Conservation (phyloP, 208 protist species). For the Wallacemonas sp. region DNA sequence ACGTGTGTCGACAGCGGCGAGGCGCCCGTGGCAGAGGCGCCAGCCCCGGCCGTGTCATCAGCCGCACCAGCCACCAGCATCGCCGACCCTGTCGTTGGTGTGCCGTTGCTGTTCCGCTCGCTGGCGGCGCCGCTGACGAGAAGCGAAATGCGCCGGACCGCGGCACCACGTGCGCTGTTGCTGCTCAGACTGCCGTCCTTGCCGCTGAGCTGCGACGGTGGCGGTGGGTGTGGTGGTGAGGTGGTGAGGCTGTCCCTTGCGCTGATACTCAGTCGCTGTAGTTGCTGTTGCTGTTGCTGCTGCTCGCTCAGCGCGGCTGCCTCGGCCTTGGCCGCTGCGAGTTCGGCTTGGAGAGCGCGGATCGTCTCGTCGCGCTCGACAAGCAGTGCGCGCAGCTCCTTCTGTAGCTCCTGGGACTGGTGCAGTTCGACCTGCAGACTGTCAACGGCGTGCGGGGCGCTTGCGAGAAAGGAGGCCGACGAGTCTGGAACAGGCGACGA, state of each 20-base stretch:
- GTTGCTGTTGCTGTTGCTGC: neutral
- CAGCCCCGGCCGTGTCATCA: neutral
- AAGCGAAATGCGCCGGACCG: too few relatives aligned
- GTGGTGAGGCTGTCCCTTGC: neutral
- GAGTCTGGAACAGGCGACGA: neutral
- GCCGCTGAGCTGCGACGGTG: neutral
- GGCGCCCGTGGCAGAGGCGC: neutral
- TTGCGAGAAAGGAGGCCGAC: neutral
- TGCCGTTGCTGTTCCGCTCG: too few relatives aligned
- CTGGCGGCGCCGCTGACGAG: too few relatives aligned
- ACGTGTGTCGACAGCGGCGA: neutral
- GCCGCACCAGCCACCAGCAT: too few relatives aligned
- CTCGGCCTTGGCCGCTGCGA: neutral
- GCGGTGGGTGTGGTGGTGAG: neutral
- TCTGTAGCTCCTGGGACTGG: constrained; percentile 1
- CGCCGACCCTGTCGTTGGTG: too few relatives aligned
- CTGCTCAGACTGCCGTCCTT: neutral
- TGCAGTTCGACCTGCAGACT: neutral
- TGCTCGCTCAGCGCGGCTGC: neutral
- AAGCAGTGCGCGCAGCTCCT: constrained; percentile 4
- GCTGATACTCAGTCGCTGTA: neutral
- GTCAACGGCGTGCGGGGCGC: neutral
- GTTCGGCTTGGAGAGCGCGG: neutral
- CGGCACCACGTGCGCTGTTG: neutral
- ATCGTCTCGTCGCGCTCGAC: constrained; percentile 11